phyloP scores from a whole-genome alignment of 352 stramenopile genomes.

The Phytopythium helicoides region DNA sequence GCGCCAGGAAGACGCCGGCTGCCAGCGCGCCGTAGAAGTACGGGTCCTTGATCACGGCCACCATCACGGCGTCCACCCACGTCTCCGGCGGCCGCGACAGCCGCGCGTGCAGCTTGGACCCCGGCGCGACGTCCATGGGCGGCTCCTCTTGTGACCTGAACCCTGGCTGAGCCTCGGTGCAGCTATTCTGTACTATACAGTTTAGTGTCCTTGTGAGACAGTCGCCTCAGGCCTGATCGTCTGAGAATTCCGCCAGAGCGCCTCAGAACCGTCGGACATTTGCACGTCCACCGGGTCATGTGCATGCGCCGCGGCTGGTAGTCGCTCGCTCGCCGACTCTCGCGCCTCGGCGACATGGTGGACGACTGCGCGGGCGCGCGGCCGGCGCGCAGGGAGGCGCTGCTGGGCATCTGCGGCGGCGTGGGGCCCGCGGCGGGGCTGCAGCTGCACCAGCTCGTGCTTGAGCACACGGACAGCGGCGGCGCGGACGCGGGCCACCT shows the following conservation, averaged over 20 bases:
- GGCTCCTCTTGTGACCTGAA: too few species aligned
- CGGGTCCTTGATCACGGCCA: conserved; percentile 58
- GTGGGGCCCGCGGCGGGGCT: conserved; percentile 66
- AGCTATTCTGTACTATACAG: background rate
- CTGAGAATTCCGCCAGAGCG: background rate
- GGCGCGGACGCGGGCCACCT: conserved; percentile 67
- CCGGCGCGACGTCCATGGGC: conserved; percentile 8
- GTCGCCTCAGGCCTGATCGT: conserved; percentile 2
- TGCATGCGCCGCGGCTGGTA: background rate
- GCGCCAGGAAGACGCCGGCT: conserved; percentile 38
- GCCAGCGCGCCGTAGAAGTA: conserved; percentile 50
- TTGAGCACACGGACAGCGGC: conserved; percentile 63
- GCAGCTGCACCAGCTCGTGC: conserved; percentile 70
- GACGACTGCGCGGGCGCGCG: background rate
- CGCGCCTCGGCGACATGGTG: background rate
- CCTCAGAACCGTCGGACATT: conserved; percentile 3
- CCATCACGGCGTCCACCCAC: conserved; percentile 64
- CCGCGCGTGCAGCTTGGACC: conserved; percentile 36
- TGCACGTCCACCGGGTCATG: background rate
- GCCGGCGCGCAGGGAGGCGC: conserved; percentile 26
- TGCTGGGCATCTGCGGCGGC: conserved; percentile 75
- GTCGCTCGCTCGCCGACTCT: conserved; percentile 1
- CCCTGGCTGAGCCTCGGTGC: too few species aligned
- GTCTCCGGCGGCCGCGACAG: conserved; percentile 53
- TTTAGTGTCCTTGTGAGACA: background rate